Evolutionary conservation across 2,329 filamentous ascomycete species (phyloP), one percentile per base, ranked within the genome.

Genomic region (Cladophialophora bantiana): DNA sequence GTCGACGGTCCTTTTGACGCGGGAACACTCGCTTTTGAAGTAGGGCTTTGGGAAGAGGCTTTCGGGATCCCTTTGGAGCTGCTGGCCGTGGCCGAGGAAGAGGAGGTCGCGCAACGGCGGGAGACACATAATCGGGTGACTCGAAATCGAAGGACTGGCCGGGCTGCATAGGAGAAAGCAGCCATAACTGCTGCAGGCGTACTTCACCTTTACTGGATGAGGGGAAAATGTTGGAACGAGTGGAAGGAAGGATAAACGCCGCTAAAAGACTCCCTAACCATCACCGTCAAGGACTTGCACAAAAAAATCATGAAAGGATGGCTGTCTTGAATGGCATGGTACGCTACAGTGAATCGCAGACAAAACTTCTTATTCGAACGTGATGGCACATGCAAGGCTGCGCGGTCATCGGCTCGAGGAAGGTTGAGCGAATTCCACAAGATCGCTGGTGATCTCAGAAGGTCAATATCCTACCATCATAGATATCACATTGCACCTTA

Each of bases 81-180:
- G 34, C 18, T 38, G 34, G 45, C 26, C n/a, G 63, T 13, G 9
- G 34, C 26, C 4, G 59, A 9, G 18, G 54, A 34, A 45, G 59
- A 35, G 18, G 66, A 68, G 31, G 34, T 66, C 36, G 66, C 63
- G 34, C 26, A 66, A 13, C 63, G 59, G 18, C 62, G 59, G 32
- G 40, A 31, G n/a, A 62, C 13, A 40, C 63, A 65, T 42, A 50
- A 55, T 54, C 31, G 38, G 20, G 40, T 6, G 12, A 36, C 35
- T 36, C 66, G 59, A 35, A 57, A 26, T 56, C 66, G 66, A 48
- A 65, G 55, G 1, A 65, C 18, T 56, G 59, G 59, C 32, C 50
- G 62, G 35, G 61, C 20, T 18, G 58, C 34, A 54, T 35, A 31
- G 12, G 50, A 59, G 55, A 59, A 18, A 7, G 50, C 18, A 45